A percentile compares a stretch with the other conserved stretches of the same genome.
phyloP scores from a whole-genome alignment of 2,329 filamentous ascomycete species.

The Exophiala oligosperma region DNA sequence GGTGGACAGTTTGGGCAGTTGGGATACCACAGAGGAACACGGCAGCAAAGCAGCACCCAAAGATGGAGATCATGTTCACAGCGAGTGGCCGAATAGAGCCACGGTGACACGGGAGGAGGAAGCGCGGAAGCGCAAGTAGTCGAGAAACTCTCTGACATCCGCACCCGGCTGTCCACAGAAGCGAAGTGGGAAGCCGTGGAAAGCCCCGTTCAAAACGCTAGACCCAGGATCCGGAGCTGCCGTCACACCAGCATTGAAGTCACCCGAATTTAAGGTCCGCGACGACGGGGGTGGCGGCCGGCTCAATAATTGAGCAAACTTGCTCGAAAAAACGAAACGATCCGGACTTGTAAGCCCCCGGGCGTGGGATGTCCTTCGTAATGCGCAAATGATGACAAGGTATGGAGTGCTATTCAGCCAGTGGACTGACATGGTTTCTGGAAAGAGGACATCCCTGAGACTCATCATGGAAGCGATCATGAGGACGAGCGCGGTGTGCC shows the following conservation, averaged over 20 bases:
- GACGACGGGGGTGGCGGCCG: conserved; percentile 5
- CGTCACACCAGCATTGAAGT: conserved; percentile 20
- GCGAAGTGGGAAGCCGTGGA: conserved; percentile 16
- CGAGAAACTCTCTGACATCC: conserved; percentile 26
- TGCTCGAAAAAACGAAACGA: neutral
- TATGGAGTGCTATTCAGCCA: neutral
- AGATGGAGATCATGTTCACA: conserved; percentile 21
- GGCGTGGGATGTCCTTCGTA: too few species aligned
- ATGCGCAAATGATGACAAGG: too few species aligned
- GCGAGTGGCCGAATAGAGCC: conserved; percentile 22
- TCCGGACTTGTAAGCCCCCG: too few species aligned
- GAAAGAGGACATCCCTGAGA: conserved; percentile 3
- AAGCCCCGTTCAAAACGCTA: conserved; percentile 25
- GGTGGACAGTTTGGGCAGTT: conserved; percentile 22
- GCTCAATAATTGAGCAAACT: neutral
- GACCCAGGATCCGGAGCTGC: conserved; percentile 22
- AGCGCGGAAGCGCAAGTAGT: conserved; percentile 19
- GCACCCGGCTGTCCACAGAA: conserved; percentile 22
- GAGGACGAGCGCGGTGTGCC: conserved; percentile 7
- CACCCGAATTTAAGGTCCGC: conserved; percentile 23
- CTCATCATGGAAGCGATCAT: conserved; percentile 4
- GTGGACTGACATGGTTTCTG: conserved; percentile 1
- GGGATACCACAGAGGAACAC: conserved; percentile 17
- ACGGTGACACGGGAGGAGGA: conserved; percentile 24
- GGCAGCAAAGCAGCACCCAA: conserved; percentile 17